A percentile compares a stretch with the other conserved stretches of the same genome.
Evolutionary conservation across 2,329 filamentous ascomycete species (phyloP).

Genomic region (Dichotomopilus funicola): DNA sequence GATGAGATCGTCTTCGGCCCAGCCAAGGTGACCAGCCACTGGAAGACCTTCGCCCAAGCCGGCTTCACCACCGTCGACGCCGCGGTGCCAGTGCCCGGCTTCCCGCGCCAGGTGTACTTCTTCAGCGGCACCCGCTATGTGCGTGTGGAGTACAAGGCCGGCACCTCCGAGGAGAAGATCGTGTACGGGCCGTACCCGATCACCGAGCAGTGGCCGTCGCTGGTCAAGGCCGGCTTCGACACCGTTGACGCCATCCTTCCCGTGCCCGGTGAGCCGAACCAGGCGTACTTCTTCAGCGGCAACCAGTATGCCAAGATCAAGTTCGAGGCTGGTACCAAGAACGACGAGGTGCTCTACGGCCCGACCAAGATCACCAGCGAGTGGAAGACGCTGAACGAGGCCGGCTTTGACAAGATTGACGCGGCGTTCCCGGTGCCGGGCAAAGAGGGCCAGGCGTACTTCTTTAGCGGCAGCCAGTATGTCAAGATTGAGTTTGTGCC

Average conservation of each 20-base stretch:
- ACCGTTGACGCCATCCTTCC: slow-evolving; percentile 10
- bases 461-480: slow-evolving; percentile 6
- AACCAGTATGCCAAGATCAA: slow-evolving; percentile 7
- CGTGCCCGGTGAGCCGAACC: not conserved
- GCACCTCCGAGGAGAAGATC: slow-evolving; percentile 4
- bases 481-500: slow-evolving; percentile 4
- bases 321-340: not conserved
- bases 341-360: slow-evolving; percentile 3
- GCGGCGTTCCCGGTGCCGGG: slow-evolving; percentile 5
- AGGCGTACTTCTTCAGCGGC: slow-evolving; percentile 13
- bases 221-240: slow-evolving; percentile 9
- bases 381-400: slow-evolving; percentile 3
- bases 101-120: slow-evolving; percentile 2
- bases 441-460: not conserved
- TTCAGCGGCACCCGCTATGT: slow-evolving; percentile 11
- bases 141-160: slow-evolving; percentile 1
- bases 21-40: not conserved
- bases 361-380: slow-evolving; percentile 1
- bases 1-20: slow-evolving; percentile 7
- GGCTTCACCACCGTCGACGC: slow-evolving; percentile 4
- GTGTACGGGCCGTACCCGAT: slow-evolving; percentile 7
- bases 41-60: slow-evolving; percentile 4
- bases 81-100: not conserved
- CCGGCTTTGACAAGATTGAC: slow-evolving; percentile 7
- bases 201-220: slow-evolving; percentile 2